Base-by-base conservation (phyloP, 1,284 basidiomycete species). In the Microbotryomycetes sp. region DNA sequence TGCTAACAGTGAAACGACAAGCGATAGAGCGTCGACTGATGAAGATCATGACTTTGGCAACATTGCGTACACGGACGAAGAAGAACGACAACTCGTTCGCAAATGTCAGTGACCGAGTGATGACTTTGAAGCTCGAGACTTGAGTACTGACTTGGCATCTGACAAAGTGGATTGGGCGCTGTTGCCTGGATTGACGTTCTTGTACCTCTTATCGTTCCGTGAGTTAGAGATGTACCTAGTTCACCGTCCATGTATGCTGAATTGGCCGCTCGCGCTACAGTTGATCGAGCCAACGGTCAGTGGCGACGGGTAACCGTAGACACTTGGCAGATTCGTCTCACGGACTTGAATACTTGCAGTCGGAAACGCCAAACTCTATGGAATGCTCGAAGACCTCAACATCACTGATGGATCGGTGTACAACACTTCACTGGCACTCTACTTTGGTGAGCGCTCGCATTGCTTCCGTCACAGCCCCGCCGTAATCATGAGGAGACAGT, bases 131-230 rank as follows among this genome's bases (percentile, higher is more conserved):
- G 4, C 15, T 6, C 49, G 22, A 25, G 5, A 25, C 49, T 15
- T 19, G 5, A 14, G 19, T 23, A 28, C 26, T 19, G 19, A 5
- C 16, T 5, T 23, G 49, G 19, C 49, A 16, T 16, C 4, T 29
- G n/a, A 51, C 49, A 16, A 19, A 6, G 52, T 67, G 32, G 65
- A 67, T 36, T 56, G 54, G 54, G 49, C 47, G 2, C 50, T 67
- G 9, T 30, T 67, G 0, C 65, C 65, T 12, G 65, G 65, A 4
- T 30, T 67, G 16, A 67, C 63, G 19, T 57, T 64, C 26, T 56
- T 67, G 3, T 67, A 67, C 49, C 45, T 64, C 0, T 48, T 66
- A 0, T 58, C 51, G 2, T 65, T 65, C 55, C 58, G 61, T 31
- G 63, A 61, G 23, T 56, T 56, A 2, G 49, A 52, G 1, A 62